Base-by-base conservation (phyloP, 2,329 filamentous ascomycete species). In the Pseudogymnoascus sp. region DNA sequence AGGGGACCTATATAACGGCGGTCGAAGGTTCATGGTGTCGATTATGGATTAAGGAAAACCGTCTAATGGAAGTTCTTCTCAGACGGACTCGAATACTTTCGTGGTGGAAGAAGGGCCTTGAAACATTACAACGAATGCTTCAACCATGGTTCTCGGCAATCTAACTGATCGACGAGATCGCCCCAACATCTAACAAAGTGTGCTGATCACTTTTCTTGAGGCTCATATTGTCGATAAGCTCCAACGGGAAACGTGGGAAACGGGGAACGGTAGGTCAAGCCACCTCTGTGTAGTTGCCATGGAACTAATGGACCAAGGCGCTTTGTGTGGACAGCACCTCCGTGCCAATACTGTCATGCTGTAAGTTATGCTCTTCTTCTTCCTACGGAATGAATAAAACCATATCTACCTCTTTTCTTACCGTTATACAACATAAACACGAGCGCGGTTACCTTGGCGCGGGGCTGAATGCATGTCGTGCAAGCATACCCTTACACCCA, bases 401-500 rank as follows among this genome's bases (percentile, higher is more conserved):
- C 13, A 33, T 17, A 11, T 31, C n/a, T 11, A 54, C 13, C 17
- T 54, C 15, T 4, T 54, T 54, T 10, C 47, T 21, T 33, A 33
- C 11, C 11, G 31, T 54, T 54, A 29, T 54, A 33, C 29, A 54
- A 21, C 9, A 54, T 54, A 35, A 33, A 54, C 29, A 10, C 29
- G 26, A 54, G 29, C 9, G 47, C 29, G 15, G 47, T 54, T 33
- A 33, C 47, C n/a, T 54, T 5, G 29, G 10, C 10, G 47, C 47
- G 47, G 29, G 47, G 47, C 29, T 54, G 47, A 54, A 54, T 54
- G 29, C 47, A 54, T 54, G 47, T 54, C 29, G 5, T 54, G 7
- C 47, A 54, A 54, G 47, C 47, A 54, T 54, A 33, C n/a, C 47
- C 47, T 35, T 33, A 35, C 29, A 21, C 9, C 44, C 26, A 6